These are phyloP conservation scores for Xylaria bambusicola DNA, from an alignment of 495 filamentous ascomycete species.

Conservation along the genomic window DNA sequence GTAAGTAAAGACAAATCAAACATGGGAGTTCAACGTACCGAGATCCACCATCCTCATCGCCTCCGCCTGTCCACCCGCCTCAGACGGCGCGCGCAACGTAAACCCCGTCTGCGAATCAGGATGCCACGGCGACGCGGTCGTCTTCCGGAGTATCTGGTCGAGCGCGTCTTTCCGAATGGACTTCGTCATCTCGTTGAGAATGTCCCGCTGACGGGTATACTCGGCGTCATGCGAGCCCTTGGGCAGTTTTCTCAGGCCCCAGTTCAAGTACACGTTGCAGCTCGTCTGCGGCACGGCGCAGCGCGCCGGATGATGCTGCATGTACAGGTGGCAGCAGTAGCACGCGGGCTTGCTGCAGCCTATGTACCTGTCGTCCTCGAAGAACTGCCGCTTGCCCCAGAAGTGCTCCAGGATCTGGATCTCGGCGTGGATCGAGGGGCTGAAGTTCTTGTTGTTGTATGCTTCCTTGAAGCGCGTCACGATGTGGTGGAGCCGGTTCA, in stretches of 20 bases:
- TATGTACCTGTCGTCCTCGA: constrained; percentile 35
- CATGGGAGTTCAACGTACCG: too few relatives aligned
- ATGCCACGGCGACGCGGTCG: constrained; percentile 12
- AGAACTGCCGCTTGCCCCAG: constrained; percentile 24
- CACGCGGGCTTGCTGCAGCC: constrained; percentile 46
- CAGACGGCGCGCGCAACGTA: constrained; percentile 8
- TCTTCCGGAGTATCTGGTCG: constrained; percentile 19
- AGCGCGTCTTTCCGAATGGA: constrained; percentile 22
- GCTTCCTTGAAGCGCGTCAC: constrained; percentile 29
- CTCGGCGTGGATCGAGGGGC: neutral
- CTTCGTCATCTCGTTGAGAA: constrained; percentile 21
- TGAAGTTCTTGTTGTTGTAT: constrained; percentile 27
- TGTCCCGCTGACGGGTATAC: constrained; percentile 8
- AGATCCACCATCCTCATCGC: neutral
- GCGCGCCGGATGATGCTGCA: constrained; percentile 23
- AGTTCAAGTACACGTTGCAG: constrained; percentile 40
- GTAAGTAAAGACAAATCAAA: too few relatives aligned
- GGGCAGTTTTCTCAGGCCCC: constrained; percentile 26
- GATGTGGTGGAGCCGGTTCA: constrained; percentile 20
- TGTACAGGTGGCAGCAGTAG: constrained; percentile 37
- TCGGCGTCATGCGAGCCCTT: constrained; percentile 4
- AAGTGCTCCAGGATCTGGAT: constrained; percentile 28
- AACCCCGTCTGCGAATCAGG: constrained; percentile 22
- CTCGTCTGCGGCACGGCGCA: constrained; percentile 32
- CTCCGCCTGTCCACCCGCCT: neutral